Conservation (phyloP, 257 asterid species). For the Asclepias syriaca region DNA sequence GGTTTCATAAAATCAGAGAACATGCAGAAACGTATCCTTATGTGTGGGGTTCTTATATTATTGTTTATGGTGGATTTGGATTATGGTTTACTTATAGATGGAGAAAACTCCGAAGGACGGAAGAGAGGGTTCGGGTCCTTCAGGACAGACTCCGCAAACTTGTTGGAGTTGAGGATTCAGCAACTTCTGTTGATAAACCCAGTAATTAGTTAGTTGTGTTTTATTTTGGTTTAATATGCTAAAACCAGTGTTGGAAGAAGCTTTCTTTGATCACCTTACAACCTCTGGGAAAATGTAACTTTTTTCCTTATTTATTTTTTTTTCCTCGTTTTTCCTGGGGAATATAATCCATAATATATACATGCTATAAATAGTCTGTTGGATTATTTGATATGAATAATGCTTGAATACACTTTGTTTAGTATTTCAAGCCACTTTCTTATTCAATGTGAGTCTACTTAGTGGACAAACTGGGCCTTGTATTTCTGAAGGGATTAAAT, state of each 20-base stretch:
- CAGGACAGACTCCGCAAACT: slow-evolving; percentile 57
- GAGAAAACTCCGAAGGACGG: slow-evolving; percentile 68
- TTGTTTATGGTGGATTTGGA: slow-evolving; percentile 74
- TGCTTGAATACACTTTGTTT: no score
- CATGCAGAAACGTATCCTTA: slow-evolving; percentile 81
- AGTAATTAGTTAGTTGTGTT: slow-evolving; percentile 14
- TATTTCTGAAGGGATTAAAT: no score
- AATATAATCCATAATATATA: no score
- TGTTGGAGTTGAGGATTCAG: slow-evolving; percentile 39
- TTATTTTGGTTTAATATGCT: not conserved
- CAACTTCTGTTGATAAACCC: slow-evolving; percentile 30
- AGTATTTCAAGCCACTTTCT: no score
- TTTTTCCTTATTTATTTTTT: no score
- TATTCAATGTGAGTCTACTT: no score
- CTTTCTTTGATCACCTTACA: no score
- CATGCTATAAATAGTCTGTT: no score
- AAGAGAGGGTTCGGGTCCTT: slow-evolving; percentile 67
- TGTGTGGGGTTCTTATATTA: slow-evolving; percentile 81
- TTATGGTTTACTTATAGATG: slow-evolving; percentile 73
- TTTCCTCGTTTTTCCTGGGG: no score
- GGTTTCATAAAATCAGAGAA: slow-evolving; percentile 43
- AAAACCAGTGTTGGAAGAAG: not conserved
- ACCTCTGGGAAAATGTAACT: no score
- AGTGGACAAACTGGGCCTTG: no score
- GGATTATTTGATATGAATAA: no score